Conservation (phyloP, 2,329 filamentous ascomycete species). For the Pseudogymnoascus sp. region DNA sequence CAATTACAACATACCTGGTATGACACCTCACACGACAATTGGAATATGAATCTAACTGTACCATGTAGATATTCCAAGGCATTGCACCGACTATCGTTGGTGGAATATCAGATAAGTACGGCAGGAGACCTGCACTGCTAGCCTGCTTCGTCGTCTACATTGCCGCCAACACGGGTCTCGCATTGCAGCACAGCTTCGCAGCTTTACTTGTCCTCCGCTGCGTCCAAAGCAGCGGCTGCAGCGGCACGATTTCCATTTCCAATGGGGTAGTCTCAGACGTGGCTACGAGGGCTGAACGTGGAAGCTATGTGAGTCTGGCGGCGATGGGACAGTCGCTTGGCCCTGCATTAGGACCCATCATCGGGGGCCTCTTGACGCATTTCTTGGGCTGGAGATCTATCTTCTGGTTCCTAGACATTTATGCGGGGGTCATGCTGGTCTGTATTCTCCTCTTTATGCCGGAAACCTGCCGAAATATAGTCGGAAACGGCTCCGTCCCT, state of each 20-base stretch:
- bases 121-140: slow-evolving; percentile 47
- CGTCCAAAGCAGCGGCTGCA: slow-evolving; percentile 52
- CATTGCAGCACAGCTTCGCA: slow-evolving; percentile 40
- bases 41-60: slow-evolving; percentile 17
- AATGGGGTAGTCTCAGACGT: slow-evolving; percentile 58
- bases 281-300: slow-evolving; percentile 49
- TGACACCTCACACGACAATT: background rate
- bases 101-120: slow-evolving; percentile 47
- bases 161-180: slow-evolving; percentile 48
- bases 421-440: slow-evolving; percentile 34
- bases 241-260: slow-evolving; percentile 51
- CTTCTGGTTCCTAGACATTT: slow-evolving; percentile 48
- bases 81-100: slow-evolving; percentile 52
- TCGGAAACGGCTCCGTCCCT: slow-evolving; percentile 26
- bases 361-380: slow-evolving; percentile 42
- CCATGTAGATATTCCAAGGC: slow-evolving; percentile 47
- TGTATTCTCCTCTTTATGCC: slow-evolving; percentile 26
- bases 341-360: slow-evolving; percentile 42
- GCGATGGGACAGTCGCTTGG: slow-evolving; percentile 30
- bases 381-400: slow-evolving; percentile 44
- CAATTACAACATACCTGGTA: slow-evolving; percentile 26
- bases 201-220: slow-evolving; percentile 47
- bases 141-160: slow-evolving; percentile 47
- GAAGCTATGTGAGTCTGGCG: slow-evolving; percentile 62
- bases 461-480: slow-evolving; percentile 29